Conservation (phyloP, 1,284 basidiomycete genomes). For the Apiotrichum siamense region DNA sequence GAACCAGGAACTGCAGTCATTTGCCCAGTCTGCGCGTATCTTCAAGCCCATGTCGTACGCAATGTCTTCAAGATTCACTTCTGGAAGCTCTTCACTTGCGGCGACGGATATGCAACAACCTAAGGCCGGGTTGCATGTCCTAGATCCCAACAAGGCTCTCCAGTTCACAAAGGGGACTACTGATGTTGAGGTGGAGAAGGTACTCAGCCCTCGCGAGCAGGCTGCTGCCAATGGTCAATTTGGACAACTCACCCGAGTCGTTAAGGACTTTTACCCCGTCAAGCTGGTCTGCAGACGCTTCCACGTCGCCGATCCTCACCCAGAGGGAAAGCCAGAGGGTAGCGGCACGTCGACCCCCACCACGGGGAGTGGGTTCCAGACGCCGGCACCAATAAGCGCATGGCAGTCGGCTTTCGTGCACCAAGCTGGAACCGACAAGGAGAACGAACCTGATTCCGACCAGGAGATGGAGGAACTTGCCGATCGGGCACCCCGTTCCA, state of each 20-base stretch:
- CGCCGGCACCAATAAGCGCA: slow-evolving; percentile 13
- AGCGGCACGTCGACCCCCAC: slow-evolving; percentile 6
- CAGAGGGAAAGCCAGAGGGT: slow-evolving; percentile 45
- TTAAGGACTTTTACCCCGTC: slow-evolving; percentile 68
- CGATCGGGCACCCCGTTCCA: slow-evolving; percentile 27
- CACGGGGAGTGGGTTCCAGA: neutral
- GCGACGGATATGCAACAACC: slow-evolving; percentile 54
- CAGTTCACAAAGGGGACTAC: slow-evolving; percentile 34
- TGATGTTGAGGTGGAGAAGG: slow-evolving; percentile 50
- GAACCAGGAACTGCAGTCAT: slow-evolving; percentile 77
- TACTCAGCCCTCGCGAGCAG: slow-evolving; percentile 64
- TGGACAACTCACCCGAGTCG: slow-evolving; percentile 73
- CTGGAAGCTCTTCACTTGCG: slow-evolving; percentile 55
- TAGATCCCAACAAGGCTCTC: slow-evolving; percentile 47
- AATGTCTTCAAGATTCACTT: slow-evolving; percentile 89
- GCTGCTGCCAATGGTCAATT: slow-evolving; percentile 83
- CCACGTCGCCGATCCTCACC: slow-evolving; percentile 77
- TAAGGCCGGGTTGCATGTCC: slow-evolving; percentile 66
- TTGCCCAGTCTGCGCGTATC: slow-evolving; percentile 75
- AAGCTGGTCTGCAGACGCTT: slow-evolving; percentile 89
- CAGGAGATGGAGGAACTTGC: slow-evolving; percentile 15
- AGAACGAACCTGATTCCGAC: neutral
- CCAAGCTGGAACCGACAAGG: slow-evolving; percentile 15
- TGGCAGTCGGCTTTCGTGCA: slow-evolving; percentile 42
- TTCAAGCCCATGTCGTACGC: slow-evolving; percentile 88